These are phyloP conservation scores for Rugonectria rugulosa DNA, from an alignment of 2,329 filamentous ascomycete species.

Conservation along the genomic window DNA sequence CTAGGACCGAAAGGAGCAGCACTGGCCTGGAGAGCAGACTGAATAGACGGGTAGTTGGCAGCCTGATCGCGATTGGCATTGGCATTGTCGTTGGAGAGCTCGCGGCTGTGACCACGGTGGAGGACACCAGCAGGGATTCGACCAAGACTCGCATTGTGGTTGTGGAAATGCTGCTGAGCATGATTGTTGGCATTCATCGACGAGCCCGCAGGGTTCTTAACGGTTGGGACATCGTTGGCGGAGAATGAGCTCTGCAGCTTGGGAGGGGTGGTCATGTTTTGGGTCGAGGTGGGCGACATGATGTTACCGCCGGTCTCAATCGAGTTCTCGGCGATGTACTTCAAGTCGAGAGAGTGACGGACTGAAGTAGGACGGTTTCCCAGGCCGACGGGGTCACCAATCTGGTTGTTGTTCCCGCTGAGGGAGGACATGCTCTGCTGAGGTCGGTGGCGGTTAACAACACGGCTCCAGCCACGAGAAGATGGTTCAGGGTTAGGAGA, in stretches of 20 bases:
- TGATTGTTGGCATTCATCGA: conserved; percentile 62
- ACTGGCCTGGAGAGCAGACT: conserved; percentile 80
- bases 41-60: conserved; percentile 64
- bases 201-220: conserved; percentile 72
- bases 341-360: conserved; percentile 66
- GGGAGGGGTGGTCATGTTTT: conserved; percentile 68
- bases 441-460: conserved; percentile 73
- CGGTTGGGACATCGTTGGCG: conserved; percentile 84
- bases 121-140: conserved; percentile 75
- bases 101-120: conserved; percentile 75
- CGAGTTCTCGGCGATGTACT: conserved; percentile 57
- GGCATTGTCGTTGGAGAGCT: conserved; percentile 65
- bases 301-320: conserved; percentile 47
- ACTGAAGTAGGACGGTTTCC: conserved; percentile 57
- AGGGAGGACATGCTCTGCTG: conserved; percentile 65
- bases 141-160: conserved; percentile 84
- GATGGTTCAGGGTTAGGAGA: conserved; percentile 67
- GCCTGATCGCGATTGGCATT: conserved; percentile 53
- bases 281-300: conserved; percentile 57
- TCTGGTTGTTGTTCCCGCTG: conserved; percentile 50
- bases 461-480: conserved; percentile 63
- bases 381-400: conserved; percentile 55
- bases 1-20: conserved; percentile 80
- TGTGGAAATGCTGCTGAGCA: conserved; percentile 71
- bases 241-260: conserved; percentile 91